phyloP scores from a whole-genome alignment of 768 basidiomycete species.

The Hysterangium stoloniferum region DNA sequence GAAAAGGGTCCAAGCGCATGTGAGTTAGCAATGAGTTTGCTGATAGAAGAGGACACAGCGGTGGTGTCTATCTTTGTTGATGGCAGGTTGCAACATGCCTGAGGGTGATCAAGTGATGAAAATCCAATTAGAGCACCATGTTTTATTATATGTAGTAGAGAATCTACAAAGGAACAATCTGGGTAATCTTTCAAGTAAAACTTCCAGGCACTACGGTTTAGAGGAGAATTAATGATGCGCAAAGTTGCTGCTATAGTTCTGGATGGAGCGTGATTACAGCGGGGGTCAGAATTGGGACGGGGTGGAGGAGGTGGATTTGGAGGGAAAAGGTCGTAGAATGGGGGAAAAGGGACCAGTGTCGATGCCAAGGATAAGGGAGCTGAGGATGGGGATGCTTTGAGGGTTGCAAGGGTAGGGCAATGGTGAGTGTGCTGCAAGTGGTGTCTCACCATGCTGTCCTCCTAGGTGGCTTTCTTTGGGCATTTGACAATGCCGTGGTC shows the following conservation, averaged over 20 bases:
- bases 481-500: not conserved
- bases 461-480: not conserved
- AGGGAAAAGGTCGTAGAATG: not conserved
- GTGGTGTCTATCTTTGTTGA: conserved; percentile 14
- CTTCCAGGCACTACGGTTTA: conserved; percentile 2
- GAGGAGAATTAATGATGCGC: not conserved
- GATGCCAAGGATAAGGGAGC: not conserved
- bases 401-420: not conserved
- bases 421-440: not conserved
- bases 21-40: conserved; percentile 10
- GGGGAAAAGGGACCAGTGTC: not conserved
- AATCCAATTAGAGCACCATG: conserved; percentile 11
- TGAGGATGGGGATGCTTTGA: not conserved
- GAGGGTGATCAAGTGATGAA: not conserved
- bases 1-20: conserved; percentile 17
- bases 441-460: not conserved
- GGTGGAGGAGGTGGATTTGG: not conserved
- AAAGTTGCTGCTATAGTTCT: not conserved
- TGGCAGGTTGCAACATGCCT: conserved; percentile 16
- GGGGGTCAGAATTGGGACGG: conserved; percentile 10
- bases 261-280: not conserved
- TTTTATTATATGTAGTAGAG: conserved; percentile 11
- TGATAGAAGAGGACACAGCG: conserved; percentile 13
- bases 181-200: conserved; percentile 9
- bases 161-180: conserved; percentile 8